Evolutionary conservation across 83 land plant species (phyloP).

Genomic region (Larix sibirica): DNA sequence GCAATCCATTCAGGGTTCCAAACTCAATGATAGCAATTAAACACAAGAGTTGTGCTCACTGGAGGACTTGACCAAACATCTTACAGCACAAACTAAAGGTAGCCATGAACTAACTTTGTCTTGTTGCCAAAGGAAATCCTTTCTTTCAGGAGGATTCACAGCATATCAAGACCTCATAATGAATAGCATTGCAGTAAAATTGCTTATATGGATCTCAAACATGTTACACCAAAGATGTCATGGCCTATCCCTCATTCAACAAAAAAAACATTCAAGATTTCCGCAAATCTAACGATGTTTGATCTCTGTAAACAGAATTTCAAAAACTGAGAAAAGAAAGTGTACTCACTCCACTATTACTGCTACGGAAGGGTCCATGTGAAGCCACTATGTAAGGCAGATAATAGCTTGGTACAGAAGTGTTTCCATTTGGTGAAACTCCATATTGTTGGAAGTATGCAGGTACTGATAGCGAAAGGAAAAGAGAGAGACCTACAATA

Average conservation of each 20-base stretch:
- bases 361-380: constrained; percentile 70
- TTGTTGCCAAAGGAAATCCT: constrained; percentile 7
- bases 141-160: constrained; percentile 6
- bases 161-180: constrained; percentile 2
- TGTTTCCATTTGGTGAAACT: constrained; percentile 27
- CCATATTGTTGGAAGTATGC: constrained; percentile 91
- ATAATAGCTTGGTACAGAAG: constrained; percentile 68
- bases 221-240: neutral
- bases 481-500: constrained; percentile 91
- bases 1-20: constrained; percentile 20
- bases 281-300: neutral
- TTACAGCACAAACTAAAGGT: constrained; percentile 26
- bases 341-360: constrained; percentile 49
- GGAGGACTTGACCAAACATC: constrained; percentile 37
- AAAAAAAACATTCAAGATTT: neutral
- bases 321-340: neutral
- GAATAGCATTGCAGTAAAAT: neutral
- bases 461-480: constrained; percentile 85
- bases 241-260: neutral
- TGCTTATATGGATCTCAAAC: neutral
- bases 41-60: constrained; percentile 29
- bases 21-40: constrained; percentile 17
- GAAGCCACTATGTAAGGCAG: constrained; percentile 80
- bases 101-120: constrained; percentile 18
- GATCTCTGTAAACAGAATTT: neutral